phyloP scores from a whole-genome alignment of 345 rosid species.

The Angophora floribunda region DNA sequence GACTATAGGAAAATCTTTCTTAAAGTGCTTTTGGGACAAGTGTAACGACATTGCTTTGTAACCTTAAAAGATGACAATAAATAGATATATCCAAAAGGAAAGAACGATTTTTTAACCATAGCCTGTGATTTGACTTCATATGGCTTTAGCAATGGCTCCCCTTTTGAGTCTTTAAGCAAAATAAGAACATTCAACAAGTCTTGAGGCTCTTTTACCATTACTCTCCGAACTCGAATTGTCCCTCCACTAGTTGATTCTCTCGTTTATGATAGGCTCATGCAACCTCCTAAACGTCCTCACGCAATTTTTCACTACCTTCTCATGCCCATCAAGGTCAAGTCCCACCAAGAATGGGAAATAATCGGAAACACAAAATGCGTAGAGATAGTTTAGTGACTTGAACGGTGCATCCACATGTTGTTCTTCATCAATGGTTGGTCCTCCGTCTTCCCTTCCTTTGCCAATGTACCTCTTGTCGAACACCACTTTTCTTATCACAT shows the following conservation, averaged over 20 bases:
- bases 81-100: background rate
- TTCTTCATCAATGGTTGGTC: background rate
- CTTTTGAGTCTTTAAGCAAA: background rate
- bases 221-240: background rate
- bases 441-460: background rate
- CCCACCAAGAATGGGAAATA: background rate
- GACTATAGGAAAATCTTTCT: background rate
- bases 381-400: background rate
- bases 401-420: background rate
- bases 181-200: background rate
- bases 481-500: slow-evolving; percentile 8
- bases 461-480: background rate
- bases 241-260: background rate
- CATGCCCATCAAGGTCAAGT: background rate
- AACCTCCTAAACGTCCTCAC: background rate
- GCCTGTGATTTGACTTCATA: background rate
- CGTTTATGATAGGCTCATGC: background rate
- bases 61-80: background rate
- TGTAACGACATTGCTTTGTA: background rate
- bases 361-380: background rate
- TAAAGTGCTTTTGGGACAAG: background rate
- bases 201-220: background rate
- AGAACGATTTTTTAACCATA: background rate
- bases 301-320: background rate
- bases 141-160: background rate